phyloP scores from a whole-genome alignment of 2,329 filamentous ascomycete genomes.

The Stagonosporopsis tanaceti region DNA sequence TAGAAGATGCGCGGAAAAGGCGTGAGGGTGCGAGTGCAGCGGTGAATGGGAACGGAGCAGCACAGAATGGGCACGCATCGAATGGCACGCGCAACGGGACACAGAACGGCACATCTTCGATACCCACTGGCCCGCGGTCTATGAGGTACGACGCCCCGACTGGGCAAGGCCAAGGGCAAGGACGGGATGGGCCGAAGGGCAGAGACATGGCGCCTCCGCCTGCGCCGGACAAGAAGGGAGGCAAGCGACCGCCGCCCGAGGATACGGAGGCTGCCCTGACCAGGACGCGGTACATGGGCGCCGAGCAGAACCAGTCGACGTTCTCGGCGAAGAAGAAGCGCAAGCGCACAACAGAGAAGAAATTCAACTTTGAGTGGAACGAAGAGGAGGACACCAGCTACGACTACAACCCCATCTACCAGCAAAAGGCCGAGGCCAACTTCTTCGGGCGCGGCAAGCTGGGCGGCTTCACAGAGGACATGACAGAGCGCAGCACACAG shows the following conservation, averaged over 20 bases:
- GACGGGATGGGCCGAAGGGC: conserved; percentile 29
- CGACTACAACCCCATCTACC: conserved; percentile 83
- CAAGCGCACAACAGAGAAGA: conserved; percentile 89
- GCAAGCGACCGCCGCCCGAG: conserved; percentile 53
- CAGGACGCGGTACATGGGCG: conserved; percentile 87
- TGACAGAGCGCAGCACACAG: conserved; percentile 59
- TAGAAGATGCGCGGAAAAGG: conserved; percentile 65
- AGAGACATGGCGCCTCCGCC: conserved; percentile 63
- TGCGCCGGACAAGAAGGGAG: conserved; percentile 48
- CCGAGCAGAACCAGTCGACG: conserved; percentile 83
- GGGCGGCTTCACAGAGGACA: conserved; percentile 71
- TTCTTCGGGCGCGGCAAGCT: conserved; percentile 74
- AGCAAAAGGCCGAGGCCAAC: conserved; percentile 69
- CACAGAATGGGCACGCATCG: conserved; percentile 13
- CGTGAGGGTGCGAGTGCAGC: conserved; percentile 44
- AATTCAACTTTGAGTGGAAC: conserved; percentile 99
- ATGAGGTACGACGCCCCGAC: conserved; percentile 64
- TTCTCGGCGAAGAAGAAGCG: conserved; percentile 98
- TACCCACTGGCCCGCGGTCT: conserved; percentile 77
- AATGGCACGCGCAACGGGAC: conserved; percentile 11
- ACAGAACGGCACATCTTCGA: conserved; percentile 33
- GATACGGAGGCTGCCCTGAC: conserved; percentile 77
- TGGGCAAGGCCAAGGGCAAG: conserved; percentile 26
- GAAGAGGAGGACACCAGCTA: conserved; percentile 89
- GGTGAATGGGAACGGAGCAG: conserved; percentile 11